Conservation (phyloP, 495 filamentous ascomycete species). For the Penicillium salamii region DNA sequence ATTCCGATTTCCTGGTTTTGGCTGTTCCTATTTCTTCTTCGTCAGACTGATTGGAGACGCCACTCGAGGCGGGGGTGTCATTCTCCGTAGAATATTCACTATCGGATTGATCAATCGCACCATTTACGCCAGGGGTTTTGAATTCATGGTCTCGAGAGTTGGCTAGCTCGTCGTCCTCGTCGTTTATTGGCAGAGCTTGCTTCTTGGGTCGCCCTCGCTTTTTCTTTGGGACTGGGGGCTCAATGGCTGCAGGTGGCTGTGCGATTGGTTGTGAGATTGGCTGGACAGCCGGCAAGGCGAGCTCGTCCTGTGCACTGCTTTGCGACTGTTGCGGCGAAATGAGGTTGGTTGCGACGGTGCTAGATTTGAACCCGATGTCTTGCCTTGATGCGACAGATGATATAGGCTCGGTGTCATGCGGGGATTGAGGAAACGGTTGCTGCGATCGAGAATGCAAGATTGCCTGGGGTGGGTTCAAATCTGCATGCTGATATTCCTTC, state of each 20-base stretch:
- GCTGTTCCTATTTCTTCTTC: background rate
- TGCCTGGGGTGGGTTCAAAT: slow-evolving; percentile 14
- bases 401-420: slow-evolving; percentile 43
- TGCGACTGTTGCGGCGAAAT: slow-evolving; percentile 19
- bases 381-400: slow-evolving; percentile 31
- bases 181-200: slow-evolving; percentile 17
- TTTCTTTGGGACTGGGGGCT: slow-evolving; percentile 28
- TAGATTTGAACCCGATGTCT: slow-evolving; percentile 24
- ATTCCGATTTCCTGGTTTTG: slow-evolving; percentile 4
- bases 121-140: slow-evolving; percentile 5
- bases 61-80: background rate
- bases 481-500: slow-evolving; percentile 5
- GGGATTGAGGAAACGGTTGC: slow-evolving; percentile 26
- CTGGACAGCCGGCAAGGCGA: slow-evolving; percentile 21
- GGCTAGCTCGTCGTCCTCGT: slow-evolving; percentile 35
- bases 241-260: slow-evolving; percentile 12
- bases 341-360: slow-evolving; percentile 9
- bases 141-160: slow-evolving; percentile 7
- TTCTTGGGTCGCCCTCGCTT: slow-evolving; percentile 37
- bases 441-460: slow-evolving; percentile 22
- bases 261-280: too few relatives aligned
- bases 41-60: slow-evolving; percentile 7
- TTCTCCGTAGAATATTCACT: slow-evolving; percentile 1
- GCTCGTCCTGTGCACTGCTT: slow-evolving; percentile 27
- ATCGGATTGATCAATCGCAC: slow-evolving; percentile 3